phyloP scores from a whole-genome alignment of 2,329 filamentous ascomycete species.

The Escovopsis weberi region DNA sequence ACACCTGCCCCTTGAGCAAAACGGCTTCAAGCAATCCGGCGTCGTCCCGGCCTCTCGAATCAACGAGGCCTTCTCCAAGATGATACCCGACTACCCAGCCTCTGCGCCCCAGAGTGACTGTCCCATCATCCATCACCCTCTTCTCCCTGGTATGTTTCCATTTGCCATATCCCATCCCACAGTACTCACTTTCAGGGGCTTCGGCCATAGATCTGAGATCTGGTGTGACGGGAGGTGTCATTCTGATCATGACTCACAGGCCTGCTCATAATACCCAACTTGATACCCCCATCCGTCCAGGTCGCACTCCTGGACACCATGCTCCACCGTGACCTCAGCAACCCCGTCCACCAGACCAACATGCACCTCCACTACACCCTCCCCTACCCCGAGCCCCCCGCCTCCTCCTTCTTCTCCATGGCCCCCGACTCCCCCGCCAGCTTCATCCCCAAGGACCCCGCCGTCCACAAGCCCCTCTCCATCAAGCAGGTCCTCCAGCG shows the following conservation, averaged over 20 bases:
- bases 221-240: too few species aligned
- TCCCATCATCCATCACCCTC: slow-evolving; percentile 46
- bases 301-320: slow-evolving; percentile 54
- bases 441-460: slow-evolving; percentile 53
- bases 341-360: slow-evolving; percentile 69
- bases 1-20: slow-evolving; percentile 20
- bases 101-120: slow-evolving; percentile 21
- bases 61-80: slow-evolving; percentile 26
- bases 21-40: slow-evolving; percentile 31
- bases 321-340: slow-evolving; percentile 62
- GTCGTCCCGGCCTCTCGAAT: slow-evolving; percentile 29
- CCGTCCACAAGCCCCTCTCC: slow-evolving; percentile 59
- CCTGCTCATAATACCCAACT: slow-evolving; percentile 59
- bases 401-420: slow-evolving; percentile 42
- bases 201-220: too few species aligned
- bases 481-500: slow-evolving; percentile 57
- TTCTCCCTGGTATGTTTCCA: slow-evolving; percentile 48
- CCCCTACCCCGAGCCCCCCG: slow-evolving; percentile 33
- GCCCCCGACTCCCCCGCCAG: slow-evolving; percentile 34
- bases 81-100: slow-evolving; percentile 20
- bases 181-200: too few species aligned
- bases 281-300: slow-evolving; percentile 60
- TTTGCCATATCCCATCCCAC: not conserved
- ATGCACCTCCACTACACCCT: slow-evolving; percentile 71
- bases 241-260: slow-evolving; percentile 32